phyloP scores from a whole-genome alignment of 2,329 filamentous ascomycete species.

The Cordyceps farinosa region DNA sequence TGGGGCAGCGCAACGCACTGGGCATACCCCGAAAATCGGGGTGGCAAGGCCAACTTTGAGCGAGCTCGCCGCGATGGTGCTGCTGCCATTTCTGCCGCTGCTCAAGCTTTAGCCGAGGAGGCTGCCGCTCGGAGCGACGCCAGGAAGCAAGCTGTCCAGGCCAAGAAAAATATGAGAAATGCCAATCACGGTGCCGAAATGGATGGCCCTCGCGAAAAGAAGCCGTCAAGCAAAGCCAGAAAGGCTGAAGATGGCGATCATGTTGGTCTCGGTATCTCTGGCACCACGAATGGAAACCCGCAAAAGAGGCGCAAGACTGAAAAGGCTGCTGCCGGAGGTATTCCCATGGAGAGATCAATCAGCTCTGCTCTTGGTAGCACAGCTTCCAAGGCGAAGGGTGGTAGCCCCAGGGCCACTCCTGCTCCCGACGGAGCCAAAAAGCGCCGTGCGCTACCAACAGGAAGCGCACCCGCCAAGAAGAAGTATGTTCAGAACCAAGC shows the following conservation, averaged over 20 bases:
- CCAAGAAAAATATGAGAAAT: slow-evolving; percentile 67
- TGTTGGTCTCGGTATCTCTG: slow-evolving; percentile 63
- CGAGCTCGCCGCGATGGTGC: slow-evolving; percentile 75
- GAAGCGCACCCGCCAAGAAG: slow-evolving; percentile 72
- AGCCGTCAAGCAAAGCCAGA: slow-evolving; percentile 58
- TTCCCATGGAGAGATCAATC: slow-evolving; percentile 64
- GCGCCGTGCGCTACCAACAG: slow-evolving; percentile 60
- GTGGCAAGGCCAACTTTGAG: slow-evolving; percentile 64
- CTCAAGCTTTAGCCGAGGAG: slow-evolving; percentile 75
- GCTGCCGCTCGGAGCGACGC: slow-evolving; percentile 80
- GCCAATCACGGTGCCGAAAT: slow-evolving; percentile 74
- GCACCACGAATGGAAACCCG: slow-evolving; percentile 49
- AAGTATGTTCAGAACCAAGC: slow-evolving; percentile 51
- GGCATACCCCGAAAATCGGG: slow-evolving; percentile 87
- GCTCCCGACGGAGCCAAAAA: slow-evolving; percentile 68
- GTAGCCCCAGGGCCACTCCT: slow-evolving; percentile 67
- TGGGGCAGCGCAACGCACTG: slow-evolving; percentile 89
- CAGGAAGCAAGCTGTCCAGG: slow-evolving; percentile 75
- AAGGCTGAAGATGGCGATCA: slow-evolving; percentile 55
- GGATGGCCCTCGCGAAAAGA: slow-evolving; percentile 71
- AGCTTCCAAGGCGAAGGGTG: slow-evolving; percentile 53
- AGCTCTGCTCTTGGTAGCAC: slow-evolving; percentile 52
- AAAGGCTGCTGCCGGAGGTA: slow-evolving; percentile 51
- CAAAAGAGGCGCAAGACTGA: slow-evolving; percentile 81
- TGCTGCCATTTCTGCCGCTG: slow-evolving; percentile 71